Conservation (phyloP, 805 yeast genomes). For the Lipomyces yamanashiensis region DNA sequence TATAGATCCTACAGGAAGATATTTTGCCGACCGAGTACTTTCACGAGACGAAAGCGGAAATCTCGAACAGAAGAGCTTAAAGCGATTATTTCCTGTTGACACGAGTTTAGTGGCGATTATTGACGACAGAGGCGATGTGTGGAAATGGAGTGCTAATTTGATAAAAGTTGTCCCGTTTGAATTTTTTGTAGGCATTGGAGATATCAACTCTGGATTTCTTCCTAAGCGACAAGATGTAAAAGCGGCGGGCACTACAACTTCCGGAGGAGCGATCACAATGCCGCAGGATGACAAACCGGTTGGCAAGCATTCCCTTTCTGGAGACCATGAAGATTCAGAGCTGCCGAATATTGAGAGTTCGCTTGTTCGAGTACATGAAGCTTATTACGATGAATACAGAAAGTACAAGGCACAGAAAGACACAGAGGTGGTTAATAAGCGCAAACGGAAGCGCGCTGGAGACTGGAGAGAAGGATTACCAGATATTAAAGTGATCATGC, state of each 20-base stretch:
- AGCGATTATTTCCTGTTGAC: conserved; percentile 90
- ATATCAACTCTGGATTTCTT: conserved; percentile 87
- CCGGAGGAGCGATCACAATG: conserved; percentile 27
- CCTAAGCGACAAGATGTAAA: conserved; percentile 62
- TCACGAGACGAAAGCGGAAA: conserved; percentile 96
- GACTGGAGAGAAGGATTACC: conserved; percentile 48
- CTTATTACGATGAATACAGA: conserved; percentile 58
- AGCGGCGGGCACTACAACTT: conserved; percentile 15
- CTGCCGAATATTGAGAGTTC: conserved; percentile 5
- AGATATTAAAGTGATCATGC: conserved; percentile 72
- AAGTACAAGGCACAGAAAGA: neutral
- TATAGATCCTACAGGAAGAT: conserved; percentile 85
- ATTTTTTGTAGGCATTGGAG: conserved; percentile 96
- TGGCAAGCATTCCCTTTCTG: conserved; percentile 53
- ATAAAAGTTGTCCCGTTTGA: conserved; percentile 94
- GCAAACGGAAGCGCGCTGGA: conserved; percentile 27
- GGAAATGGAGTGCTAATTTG: conserved; percentile 95
- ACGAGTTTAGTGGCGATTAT: conserved; percentile 95
- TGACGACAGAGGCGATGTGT: conserved; percentile 97
- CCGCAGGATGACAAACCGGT: conserved; percentile 12
- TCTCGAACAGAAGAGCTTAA: conserved; percentile 82
- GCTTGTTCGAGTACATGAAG: conserved; percentile 64
- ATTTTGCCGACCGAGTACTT: conserved; percentile 88
- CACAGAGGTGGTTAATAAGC: conserved; percentile 18
- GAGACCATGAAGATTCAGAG: conserved; percentile 8